Percentiles rank a stretch among this genome's conserved stretches.
phyloP scores from a whole-genome alignment of 306 rosid genomes.

The Argentina anserina region DNA sequence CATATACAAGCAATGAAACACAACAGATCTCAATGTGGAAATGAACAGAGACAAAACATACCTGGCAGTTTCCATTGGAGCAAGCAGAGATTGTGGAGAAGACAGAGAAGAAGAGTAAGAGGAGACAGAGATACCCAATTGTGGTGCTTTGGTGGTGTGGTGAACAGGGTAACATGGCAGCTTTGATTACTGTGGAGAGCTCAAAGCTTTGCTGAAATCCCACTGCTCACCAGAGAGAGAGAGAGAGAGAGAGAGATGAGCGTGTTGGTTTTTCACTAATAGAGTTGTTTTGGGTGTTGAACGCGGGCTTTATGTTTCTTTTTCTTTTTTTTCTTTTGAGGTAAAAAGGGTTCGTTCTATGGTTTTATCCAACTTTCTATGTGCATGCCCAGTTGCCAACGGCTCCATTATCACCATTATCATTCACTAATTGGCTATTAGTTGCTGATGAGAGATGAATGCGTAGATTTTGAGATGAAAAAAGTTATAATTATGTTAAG shows the following conservation, averaged over 20 bases:
- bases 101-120: slow-evolving; percentile 34
- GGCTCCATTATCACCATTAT: neutral
- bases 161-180: slow-evolving; percentile 53
- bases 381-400: neutral
- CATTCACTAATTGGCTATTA: neutral
- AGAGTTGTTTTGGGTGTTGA: slow-evolving; percentile 31
- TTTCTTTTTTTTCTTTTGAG: neutral
- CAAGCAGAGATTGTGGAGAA: slow-evolving; percentile 40
- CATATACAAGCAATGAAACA: neutral
- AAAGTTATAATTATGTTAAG: too few species aligned
- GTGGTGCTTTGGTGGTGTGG: slow-evolving; percentile 29
- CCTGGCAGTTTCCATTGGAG: slow-evolving; percentile 84
- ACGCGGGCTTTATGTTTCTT: slow-evolving; percentile 39
- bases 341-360: too few species aligned
- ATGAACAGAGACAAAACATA: slow-evolving; percentile 16
- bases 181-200: slow-evolving; percentile 8
- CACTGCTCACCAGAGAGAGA: slow-evolving; percentile 15
- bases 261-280: slow-evolving; percentile 29
- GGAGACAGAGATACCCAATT: slow-evolving; percentile 29
- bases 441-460: neutral
- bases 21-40: slow-evolving; percentile 30
- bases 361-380: neutral
- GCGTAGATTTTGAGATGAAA: neutral
- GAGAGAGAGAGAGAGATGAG: slow-evolving; percentile 19
- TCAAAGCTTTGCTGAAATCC: slow-evolving; percentile 27